These are phyloP conservation scores for Neurospora discreta DNA, from an alignment of 495 filamentous ascomycete genomes.

Conservation along the genomic window DNA sequence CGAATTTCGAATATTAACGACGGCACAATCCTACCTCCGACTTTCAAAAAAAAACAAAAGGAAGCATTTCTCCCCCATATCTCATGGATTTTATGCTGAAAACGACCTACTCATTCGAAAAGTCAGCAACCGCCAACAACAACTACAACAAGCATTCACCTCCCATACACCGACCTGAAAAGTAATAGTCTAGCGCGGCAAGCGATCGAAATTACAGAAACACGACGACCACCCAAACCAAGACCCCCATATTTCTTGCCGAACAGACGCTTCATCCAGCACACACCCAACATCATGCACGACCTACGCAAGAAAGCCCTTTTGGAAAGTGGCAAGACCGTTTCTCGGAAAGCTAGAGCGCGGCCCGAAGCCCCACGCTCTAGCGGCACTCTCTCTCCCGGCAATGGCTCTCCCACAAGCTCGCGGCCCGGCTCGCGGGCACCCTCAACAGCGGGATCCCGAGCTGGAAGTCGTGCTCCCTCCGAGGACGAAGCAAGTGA, in stretches of 20 bases:
- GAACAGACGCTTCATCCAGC: not conserved
- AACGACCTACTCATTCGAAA: not conserved
- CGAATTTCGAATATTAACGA: not conserved
- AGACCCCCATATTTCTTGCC: not conserved
- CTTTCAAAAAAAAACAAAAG: too few species aligned
- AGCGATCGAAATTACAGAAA: constrained; percentile 2
- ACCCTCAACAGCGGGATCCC: constrained; percentile 34
- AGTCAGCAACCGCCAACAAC: not conserved
- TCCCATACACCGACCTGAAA: constrained; percentile 7
- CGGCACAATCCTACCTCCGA: not conserved
- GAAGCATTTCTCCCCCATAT: not conserved
- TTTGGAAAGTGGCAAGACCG: constrained; percentile 79
- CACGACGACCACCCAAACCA: constrained; percentile 4
- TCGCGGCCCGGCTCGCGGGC: constrained; percentile 3
- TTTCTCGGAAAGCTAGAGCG: constrained; percentile 80
- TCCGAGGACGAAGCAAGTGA: constrained; percentile 69
- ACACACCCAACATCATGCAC: constrained; percentile 41
- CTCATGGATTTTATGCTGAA: constrained; percentile 16
- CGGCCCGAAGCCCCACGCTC: constrained; percentile 53
- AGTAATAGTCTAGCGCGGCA: not conserved
- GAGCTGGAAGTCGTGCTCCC: constrained; percentile 48
- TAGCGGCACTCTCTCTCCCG: constrained; percentile 30
- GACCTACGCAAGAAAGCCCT: constrained; percentile 70
- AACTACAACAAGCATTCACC: constrained; percentile 8
- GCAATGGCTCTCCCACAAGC: constrained; percentile 14